Evolutionary conservation across 75 land plant genomes (phyloP), one percentile per base, ranked within the genome.

Genomic region (Azolla pinnata): DNA sequence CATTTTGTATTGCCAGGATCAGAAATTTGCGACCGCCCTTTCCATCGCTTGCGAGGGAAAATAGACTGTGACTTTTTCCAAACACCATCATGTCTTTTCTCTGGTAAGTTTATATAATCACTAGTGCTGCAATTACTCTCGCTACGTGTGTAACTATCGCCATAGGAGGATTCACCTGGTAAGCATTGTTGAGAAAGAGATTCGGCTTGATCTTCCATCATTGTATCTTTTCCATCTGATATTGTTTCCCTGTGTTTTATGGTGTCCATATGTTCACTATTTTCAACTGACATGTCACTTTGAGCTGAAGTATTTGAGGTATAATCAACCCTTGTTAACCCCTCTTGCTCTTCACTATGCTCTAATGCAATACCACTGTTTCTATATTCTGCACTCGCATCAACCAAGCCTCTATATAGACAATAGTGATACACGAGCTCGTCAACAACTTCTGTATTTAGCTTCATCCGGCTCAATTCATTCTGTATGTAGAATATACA

Each of bases 361-460:
- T 52, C 54, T 26, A 14, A 14, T 12, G 12, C 40, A 35, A 35
- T 35, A 12, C 5, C 54, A 52, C 54, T 25, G 54, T 2, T 19
- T 27, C 27, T 1, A 27, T 3, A 2, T 25, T 52, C 29, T 52
- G 54, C 27, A 25, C 25, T 52, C 29, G 14, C 4, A 51, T 85
- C 78, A 60, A 95, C 73, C 45, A 95, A 79, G 0, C 97, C 99
- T 68, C 91, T 86, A 59, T 95, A 95, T 33, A 95, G 40, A 64
- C 97, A 95, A 65, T 90, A 95, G 44, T 90, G 97, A 44, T 65
- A 81, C 33, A 95, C 92, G 53, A 95, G 88, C 67, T 95, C 83
- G 64, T 95, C 97, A 53, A 90, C 66, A 49, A 78, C 26, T 20
- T 80, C 56, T 33, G 75, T 40, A 62, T 95, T 75, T 65, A 90